A percentile compares a stretch with the other conserved stretches of the same genome.
phyloP scores from a whole-genome alignment of 495 filamentous ascomycete species.

The Aspergillus heteromorphus region DNA sequence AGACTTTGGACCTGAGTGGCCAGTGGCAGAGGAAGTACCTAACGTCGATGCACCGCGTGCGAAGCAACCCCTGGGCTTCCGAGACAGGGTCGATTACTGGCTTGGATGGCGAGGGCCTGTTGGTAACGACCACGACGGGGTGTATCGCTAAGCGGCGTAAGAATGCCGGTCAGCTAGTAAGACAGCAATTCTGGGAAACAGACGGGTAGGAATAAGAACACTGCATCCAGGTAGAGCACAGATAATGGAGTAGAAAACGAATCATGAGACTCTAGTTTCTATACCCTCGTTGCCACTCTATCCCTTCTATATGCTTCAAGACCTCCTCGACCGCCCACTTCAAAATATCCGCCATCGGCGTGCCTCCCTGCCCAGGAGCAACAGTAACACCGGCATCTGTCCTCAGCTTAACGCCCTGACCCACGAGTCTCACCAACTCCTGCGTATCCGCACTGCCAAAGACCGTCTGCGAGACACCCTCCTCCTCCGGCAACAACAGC shows the following conservation, averaged over 20 bases:
- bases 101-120: conserved; percentile 35
- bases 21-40: not conserved
- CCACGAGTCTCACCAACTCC: conserved; percentile 28
- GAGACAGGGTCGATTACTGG: conserved; percentile 33
- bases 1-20: not conserved
- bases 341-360: conserved; percentile 32
- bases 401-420: conserved; percentile 29
- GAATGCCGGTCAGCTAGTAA: not conserved
- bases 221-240: not conserved
- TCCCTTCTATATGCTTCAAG: conserved; percentile 18
- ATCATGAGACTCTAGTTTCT: not conserved
- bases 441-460: conserved; percentile 7
- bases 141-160: not conserved
- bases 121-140: not conserved
- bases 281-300: not conserved
- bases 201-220: not conserved
- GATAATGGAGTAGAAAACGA: not conserved
- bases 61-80: not conserved
- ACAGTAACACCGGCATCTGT: conserved; percentile 34
- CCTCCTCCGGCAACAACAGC: conserved; percentile 64
- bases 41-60: not conserved
- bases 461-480: conserved; percentile 23
- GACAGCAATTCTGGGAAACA: not conserved
- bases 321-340: conserved; percentile 44
- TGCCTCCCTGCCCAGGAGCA: conserved; percentile 31